A percentile compares a stretch with the other conserved stretches of the same genome.
These are phyloP conservation scores for Clarireedia homoeocarpa DNA, from an alignment of 2,329 filamentous ascomycete genomes.

Conservation along the genomic window DNA sequence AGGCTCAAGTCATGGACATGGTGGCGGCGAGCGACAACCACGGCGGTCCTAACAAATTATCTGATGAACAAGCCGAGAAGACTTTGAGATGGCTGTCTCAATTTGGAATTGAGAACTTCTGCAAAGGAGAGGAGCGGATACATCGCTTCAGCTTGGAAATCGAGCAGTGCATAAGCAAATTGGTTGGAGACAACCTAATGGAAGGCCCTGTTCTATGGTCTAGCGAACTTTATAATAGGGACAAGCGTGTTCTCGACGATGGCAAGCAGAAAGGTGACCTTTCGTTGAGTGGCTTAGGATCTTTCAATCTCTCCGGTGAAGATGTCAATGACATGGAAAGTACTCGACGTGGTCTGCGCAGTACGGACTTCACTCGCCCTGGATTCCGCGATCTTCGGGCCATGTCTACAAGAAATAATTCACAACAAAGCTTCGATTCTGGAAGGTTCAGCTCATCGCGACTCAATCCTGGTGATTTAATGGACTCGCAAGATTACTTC, in stretches of 20 bases:
- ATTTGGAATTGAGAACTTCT: slow-evolving; percentile 84
- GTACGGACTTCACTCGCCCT: slow-evolving; percentile 38
- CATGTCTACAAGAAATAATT: slow-evolving; percentile 53
- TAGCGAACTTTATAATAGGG: slow-evolving; percentile 77
- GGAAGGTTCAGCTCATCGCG: slow-evolving; percentile 54
- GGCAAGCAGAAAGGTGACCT: slow-evolving; percentile 41
- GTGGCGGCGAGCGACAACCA: slow-evolving; percentile 76
- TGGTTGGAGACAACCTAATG: slow-evolving; percentile 76
- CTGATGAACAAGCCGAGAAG: slow-evolving; percentile 87
- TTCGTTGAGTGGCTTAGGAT: slow-evolving; percentile 39
- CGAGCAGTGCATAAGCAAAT: slow-evolving; percentile 73
- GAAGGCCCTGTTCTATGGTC: slow-evolving; percentile 89
- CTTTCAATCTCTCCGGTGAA: slow-evolving; percentile 40
- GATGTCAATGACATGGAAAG: slow-evolving; percentile 28
- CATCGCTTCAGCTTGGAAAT: slow-evolving; percentile 91
- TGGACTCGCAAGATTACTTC: slow-evolving; percentile 66
- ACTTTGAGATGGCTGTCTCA: slow-evolving; percentile 76
- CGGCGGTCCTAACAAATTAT: slow-evolving; percentile 88
- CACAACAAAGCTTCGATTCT: slow-evolving; percentile 64
- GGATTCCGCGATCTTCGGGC: slow-evolving; percentile 50
- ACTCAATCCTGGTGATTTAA: slow-evolving; percentile 52
- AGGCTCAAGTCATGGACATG: slow-evolving; percentile 79
- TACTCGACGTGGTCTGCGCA: slow-evolving; percentile 29
- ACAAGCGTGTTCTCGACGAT: slow-evolving; percentile 49
- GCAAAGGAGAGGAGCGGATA: slow-evolving; percentile 87